phyloP scores from a whole-genome alignment of 352 stramenopile species.

The Phytopythium delawarense region DNA sequence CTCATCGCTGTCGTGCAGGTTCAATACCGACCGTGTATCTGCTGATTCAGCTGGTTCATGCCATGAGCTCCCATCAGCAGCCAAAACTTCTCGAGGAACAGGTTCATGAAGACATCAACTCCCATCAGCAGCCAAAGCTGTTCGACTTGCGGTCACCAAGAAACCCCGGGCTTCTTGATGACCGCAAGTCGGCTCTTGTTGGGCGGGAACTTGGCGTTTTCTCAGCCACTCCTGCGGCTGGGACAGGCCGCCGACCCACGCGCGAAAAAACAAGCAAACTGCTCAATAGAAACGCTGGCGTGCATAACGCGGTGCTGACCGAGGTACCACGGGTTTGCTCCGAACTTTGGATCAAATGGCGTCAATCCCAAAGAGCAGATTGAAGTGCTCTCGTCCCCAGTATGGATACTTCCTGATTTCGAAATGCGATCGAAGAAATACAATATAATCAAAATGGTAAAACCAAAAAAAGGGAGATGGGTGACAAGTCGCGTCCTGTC shows the following conservation, averaged over 20 bases:
- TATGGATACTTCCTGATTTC: background rate
- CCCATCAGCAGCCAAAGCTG: too few relatives aligned
- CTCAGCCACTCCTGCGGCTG: background rate
- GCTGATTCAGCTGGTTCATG: too few relatives aligned
- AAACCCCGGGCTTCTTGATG: too few relatives aligned
- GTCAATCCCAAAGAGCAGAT: background rate
- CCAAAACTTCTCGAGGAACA: too few relatives aligned
- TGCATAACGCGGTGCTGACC: background rate
- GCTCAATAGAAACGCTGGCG: background rate
- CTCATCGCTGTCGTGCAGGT: too few relatives aligned
- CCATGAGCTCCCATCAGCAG: too few relatives aligned
- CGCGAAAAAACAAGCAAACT: constrained; percentile 1
- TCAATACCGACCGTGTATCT: too few relatives aligned
- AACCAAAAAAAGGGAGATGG: background rate
- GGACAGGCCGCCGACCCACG: background rate
- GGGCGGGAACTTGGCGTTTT: too few relatives aligned
- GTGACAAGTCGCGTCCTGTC: background rate
- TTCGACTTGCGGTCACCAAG: too few relatives aligned
- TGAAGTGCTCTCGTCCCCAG: background rate
- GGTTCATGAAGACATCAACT: too few relatives aligned
- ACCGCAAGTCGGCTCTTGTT: too few relatives aligned
- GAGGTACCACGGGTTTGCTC: background rate
- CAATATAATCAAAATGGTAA: background rate
- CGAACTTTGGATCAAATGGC: background rate
- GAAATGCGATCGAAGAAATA: background rate